Conservation (phyloP, 345 rosid species). For the Iberis pinnata region DNA sequence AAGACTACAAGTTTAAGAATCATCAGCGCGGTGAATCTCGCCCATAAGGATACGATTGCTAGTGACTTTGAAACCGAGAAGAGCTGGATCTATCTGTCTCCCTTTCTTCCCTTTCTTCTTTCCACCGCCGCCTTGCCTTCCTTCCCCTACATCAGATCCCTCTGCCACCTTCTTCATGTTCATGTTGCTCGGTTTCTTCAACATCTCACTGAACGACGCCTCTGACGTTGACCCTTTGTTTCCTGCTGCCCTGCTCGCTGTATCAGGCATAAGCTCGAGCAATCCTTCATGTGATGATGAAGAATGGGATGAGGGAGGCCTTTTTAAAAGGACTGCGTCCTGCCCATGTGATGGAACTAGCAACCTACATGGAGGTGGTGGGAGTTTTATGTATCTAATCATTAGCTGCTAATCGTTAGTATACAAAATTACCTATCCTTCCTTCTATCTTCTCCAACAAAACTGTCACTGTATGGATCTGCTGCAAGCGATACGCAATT, state of each 20-base stretch:
- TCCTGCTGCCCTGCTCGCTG: conserved; percentile 28
- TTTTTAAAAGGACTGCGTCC: conserved; percentile 35
- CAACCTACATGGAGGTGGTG: conserved; percentile 4
- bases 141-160: conserved; percentile 26
- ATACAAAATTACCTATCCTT: conserved; percentile 37
- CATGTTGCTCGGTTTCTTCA: conserved; percentile 23
- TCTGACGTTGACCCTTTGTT: conserved; percentile 48
- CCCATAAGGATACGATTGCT: conserved; percentile 97
- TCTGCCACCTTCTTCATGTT: conserved; percentile 24
- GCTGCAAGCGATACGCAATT: conserved; percentile 22
- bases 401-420: not conserved
- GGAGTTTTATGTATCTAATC: not conserved
- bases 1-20: conserved; percentile 36
- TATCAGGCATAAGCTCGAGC: conserved; percentile 36
- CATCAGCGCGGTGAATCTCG: conserved; percentile 67
- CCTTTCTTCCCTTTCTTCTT: conserved; percentile 93
- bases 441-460: conserved; percentile 36
- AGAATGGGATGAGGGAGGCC: conserved; percentile 36
- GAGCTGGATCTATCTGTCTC: conserved; percentile 80
- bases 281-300: conserved; percentile 46
- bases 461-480: conserved; percentile 31
- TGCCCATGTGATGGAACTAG: conserved; percentile 37
- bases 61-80: conserved; percentile 80
- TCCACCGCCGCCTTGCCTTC: conserved; percentile 35
- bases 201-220: conserved; percentile 74